Evolutionary conservation across 768 basidiomycete species (phyloP).

Genomic region (Fomitopsis pulvina): DNA sequence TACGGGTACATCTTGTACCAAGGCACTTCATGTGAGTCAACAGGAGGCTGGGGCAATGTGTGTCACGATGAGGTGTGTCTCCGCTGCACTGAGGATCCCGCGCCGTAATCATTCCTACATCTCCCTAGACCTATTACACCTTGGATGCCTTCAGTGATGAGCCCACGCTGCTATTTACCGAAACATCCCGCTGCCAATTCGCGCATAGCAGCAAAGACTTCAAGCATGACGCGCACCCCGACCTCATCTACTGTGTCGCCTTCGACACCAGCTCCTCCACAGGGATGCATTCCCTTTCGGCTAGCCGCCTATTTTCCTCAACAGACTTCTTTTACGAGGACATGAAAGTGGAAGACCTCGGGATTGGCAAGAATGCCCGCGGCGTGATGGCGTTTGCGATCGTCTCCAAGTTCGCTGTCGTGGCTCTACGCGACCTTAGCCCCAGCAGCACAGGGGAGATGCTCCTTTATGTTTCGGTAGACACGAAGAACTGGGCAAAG

Average conservation of each 20-base stretch:
- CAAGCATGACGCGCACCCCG: conserved; percentile 63
- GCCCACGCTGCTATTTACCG: conserved; percentile 51
- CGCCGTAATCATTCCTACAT: too few relatives aligned
- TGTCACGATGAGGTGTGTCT: conserved; percentile 72
- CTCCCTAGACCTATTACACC: conserved; percentile 78
- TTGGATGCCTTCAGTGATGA: conserved; percentile 69
- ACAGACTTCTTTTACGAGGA: conserved; percentile 76
- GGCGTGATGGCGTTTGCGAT: conserved; percentile 93
- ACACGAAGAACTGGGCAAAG: conserved; percentile 79
- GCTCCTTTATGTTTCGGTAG: conserved; percentile 80
- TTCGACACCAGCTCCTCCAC: conserved; percentile 55
- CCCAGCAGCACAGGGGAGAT: conserved; percentile 58
- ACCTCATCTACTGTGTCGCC: conserved; percentile 87
- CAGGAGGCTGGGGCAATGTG: conserved; percentile 40
- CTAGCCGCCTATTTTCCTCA: conserved; percentile 73
- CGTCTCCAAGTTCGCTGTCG: conserved; percentile 88
- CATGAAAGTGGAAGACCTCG: conserved; percentile 72
- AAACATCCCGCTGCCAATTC: conserved; percentile 80
- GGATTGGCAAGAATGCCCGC: conserved; percentile 76
- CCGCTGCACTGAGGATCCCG: too few relatives aligned
- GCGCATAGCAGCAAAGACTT: conserved; percentile 84
- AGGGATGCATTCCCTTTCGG: conserved; percentile 40
- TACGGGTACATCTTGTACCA: conserved; percentile 76
- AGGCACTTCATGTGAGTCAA: conserved; percentile 52
- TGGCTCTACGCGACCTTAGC: conserved; percentile 71